phyloP scores from a whole-genome alignment of 805 yeast species.

The Cyberlindnera misumaiensis region DNA sequence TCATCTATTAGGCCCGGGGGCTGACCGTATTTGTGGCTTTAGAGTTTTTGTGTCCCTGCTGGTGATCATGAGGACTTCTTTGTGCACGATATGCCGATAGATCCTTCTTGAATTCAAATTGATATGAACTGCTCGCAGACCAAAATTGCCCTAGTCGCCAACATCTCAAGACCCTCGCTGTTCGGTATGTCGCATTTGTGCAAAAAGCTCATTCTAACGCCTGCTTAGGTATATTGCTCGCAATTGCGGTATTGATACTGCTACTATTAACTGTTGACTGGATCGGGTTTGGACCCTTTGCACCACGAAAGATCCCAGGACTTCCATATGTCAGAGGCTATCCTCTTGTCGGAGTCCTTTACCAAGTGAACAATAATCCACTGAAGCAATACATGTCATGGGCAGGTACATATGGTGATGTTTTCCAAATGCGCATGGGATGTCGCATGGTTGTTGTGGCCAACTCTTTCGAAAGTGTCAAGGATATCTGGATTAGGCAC shows the following conservation, averaged over 20 bases:
- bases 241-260: no score
- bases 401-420: constrained; percentile 35
- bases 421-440: constrained; percentile 64
- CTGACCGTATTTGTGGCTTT: constrained; percentile 1
- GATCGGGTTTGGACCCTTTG: constrained; percentile 19
- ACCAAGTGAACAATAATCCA: constrained; percentile 41
- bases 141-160: no score
- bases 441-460: constrained; percentile 51
- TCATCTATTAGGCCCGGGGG: not conserved
- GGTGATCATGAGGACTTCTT: no score
- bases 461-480: constrained; percentile 53
- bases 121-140: no score
- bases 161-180: no score
- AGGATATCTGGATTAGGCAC: constrained; percentile 44
- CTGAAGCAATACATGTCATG: constrained; percentile 41
- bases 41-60: not conserved
- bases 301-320: constrained; percentile 29
- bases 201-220: not conserved
- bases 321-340: constrained; percentile 37
- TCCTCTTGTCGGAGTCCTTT: constrained; percentile 47
- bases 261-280: not conserved
- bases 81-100: no score
- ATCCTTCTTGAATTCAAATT: no score
- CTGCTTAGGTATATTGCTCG: not conserved
- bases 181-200: not conserved